These are phyloP conservation scores for Macaranga tanarius DNA, from an alignment of 441 rosid species.

Conservation along the genomic window DNA sequence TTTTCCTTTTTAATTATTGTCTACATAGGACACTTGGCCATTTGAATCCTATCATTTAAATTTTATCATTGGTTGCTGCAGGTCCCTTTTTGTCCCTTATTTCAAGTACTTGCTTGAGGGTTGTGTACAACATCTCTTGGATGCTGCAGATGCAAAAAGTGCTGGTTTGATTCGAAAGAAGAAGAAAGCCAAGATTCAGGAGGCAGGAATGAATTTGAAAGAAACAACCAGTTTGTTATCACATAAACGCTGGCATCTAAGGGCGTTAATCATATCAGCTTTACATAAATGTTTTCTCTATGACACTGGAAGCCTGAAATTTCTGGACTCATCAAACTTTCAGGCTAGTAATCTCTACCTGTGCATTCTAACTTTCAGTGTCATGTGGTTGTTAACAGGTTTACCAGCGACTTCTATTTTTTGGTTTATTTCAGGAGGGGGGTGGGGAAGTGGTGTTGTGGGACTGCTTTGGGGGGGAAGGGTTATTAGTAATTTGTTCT, in stretches of 20 bases:
- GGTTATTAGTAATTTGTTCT: not conserved
- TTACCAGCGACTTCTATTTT: no score
- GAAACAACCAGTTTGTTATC: conserved; percentile 29
- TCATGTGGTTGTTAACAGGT: not conserved
- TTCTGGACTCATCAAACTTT: conserved; percentile 79
- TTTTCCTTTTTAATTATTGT: not conserved
- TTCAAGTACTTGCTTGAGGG: conserved; percentile 77
- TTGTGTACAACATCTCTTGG: conserved; percentile 62
- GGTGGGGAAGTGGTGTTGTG: no score
- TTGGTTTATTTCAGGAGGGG: no score
- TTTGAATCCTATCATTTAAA: conserved; percentile 21
- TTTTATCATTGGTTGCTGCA: conserved; percentile 38
- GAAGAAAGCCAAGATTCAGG: conserved; percentile 74
- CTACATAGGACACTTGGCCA: not conserved
- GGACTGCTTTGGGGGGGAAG: no score
- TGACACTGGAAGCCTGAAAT: conserved; percentile 76
- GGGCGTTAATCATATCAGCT: conserved; percentile 71
- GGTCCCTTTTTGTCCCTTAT: conserved; percentile 93
- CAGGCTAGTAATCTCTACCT: conserved; percentile 47
- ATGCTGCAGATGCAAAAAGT: conserved; percentile 36
- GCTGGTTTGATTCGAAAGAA: conserved; percentile 53
- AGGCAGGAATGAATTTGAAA: conserved; percentile 33
- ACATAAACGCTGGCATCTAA: conserved; percentile 76
- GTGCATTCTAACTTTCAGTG: not conserved
- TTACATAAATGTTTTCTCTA: conserved; percentile 80